Base-by-base conservation (phyloP, 1,284 basidiomycete genomes). In the Psilocybe mexicana region DNA sequence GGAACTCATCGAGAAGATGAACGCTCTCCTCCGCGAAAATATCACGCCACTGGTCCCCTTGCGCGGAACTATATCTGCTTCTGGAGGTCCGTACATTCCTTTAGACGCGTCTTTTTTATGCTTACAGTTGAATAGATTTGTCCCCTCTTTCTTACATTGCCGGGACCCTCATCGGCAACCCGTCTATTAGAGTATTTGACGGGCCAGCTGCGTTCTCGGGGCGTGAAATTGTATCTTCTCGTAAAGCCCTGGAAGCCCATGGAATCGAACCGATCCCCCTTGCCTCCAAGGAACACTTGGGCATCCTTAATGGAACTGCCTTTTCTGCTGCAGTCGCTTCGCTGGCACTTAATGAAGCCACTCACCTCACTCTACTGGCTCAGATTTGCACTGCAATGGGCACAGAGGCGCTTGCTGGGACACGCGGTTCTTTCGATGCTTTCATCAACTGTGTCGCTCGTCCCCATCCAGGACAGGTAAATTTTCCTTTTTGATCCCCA, bases 71-170 rank as follows among this genome's bases (percentile, higher is more conserved):
- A 90, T 95, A 65, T 92, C 89, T 28, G 88, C 93, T 6, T 90
- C 87, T 50, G 93, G 93, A 77, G 86, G 87, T 87, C 63, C 53
- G 74, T 60, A 36, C n/a, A 40, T n/a, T 35, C 59, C 10, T 35
- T 46, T 42, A 45, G 35, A 33, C 23, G 7, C 51, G 42, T 14
- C 26, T 57, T 40, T 54, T 36, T 48, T 30, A 43, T 25, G 11
- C 30, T 33, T 61, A 55, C 57, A 50, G 63, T 24, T 12, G 12
- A 40, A 40, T 58, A 89, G 88, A 92, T 72, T 74, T 92, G 28
- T 83, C 85, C 5, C 87, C 92, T n/a, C 78, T 94, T 7, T 91
- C 89, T 0, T 95, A 95, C 70, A 86, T 95, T 58, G 93, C 93
- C 2, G 90, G 88, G 8, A 81, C 85, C 46, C 74, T 94, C 43